Conservation (phyloP, 208 protist genomes). For the Trypanosoma melophagium region DNA sequence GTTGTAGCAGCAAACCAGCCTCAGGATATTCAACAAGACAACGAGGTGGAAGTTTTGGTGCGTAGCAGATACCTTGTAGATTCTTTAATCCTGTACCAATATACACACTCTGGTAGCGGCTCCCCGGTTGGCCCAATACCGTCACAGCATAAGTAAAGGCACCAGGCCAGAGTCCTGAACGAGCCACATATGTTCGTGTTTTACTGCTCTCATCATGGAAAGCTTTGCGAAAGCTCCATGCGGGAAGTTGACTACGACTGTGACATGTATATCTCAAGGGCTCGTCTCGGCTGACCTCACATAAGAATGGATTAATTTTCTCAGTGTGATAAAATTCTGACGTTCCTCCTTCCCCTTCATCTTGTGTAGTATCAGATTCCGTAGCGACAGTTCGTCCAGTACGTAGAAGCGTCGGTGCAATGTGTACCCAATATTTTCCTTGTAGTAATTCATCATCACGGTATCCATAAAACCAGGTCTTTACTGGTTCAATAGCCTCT, state of each 20-base stretch:
- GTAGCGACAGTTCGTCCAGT: slow-evolving; percentile 51
- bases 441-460: slow-evolving; percentile 85
- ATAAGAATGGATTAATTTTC: slow-evolving; percentile 86
- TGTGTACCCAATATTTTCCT: slow-evolving; percentile 90
- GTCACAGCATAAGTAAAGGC: slow-evolving; percentile 80
- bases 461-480: slow-evolving; percentile 84
- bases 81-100: slow-evolving; percentile 87
- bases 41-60: slow-evolving; percentile 69
- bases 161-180: slow-evolving; percentile 85
- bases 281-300: slow-evolving; percentile 69
- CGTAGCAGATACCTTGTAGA: slow-evolving; percentile 55
- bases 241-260: slow-evolving; percentile 66
- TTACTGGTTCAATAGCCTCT: slow-evolving; percentile 63
- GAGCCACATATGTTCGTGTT: slow-evolving; percentile 68
- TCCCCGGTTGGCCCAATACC: slow-evolving; percentile 60
- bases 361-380: slow-evolving; percentile 11
- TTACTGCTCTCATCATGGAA: slow-evolving; percentile 76
- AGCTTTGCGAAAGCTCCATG: slow-evolving; percentile 88
- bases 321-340: slow-evolving; percentile 48
- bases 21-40: slow-evolving; percentile 75
- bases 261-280: slow-evolving; percentile 70
- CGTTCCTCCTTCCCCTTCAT: slow-evolving; percentile 30
- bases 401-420: slow-evolving; percentile 69
- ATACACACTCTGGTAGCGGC: slow-evolving; percentile 77
- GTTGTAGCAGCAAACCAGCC: slow-evolving; percentile 67